Evolutionary conservation across 2,329 filamentous ascomycete species (phyloP), one percentile per base, ranked within the genome.

Genomic region (Fusarium equiseti): DNA sequence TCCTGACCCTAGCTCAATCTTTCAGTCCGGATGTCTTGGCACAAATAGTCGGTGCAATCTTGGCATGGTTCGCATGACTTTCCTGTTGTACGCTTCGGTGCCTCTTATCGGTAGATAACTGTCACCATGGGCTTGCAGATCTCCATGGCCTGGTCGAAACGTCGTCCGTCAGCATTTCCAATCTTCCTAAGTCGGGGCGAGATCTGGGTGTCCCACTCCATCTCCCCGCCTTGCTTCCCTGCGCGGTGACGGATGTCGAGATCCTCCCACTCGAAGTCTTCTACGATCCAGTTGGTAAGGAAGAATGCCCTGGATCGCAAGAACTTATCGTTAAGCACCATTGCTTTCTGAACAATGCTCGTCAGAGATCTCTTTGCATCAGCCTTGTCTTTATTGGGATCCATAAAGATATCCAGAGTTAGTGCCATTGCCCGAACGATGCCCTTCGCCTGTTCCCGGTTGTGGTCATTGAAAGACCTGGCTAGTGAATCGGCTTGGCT

Each of bases 281-380:
- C 8, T 0, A 12, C 11, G 16, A 48, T 6, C 31, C 29, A 29
- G 35, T 24, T 52, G 5, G 44, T 40, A 5, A 70, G 11, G 18
- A 59, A 71, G 27, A 72, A 70, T 2, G 69, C 69, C 18, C 40
- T 62, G 6, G 69, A 72, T 24, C 49, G 55, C 40, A 72, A 20
- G 22, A 72, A 63, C 4, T 22, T 32, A 6, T 1, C 22, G 27
- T 72, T 72, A 4, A 72, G 15, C 8, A 9, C 1, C 11, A 54
- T 22, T 13, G 69, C 69, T 50, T 13, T 52, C 6, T 15, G 0
- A 20, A 72, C 31, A 20, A 72, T 72, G 0, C 8, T 10, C 26
- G 8, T 22, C 11, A 70, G 49, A 18, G 13, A 31, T 2, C 16
- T 15, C 15, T 10, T 26, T 4, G 46, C 18, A 12, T 45, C 15